phyloP scores from a whole-genome alignment of 768 basidiomycete genomes.

The Phylloporus sp. region DNA sequence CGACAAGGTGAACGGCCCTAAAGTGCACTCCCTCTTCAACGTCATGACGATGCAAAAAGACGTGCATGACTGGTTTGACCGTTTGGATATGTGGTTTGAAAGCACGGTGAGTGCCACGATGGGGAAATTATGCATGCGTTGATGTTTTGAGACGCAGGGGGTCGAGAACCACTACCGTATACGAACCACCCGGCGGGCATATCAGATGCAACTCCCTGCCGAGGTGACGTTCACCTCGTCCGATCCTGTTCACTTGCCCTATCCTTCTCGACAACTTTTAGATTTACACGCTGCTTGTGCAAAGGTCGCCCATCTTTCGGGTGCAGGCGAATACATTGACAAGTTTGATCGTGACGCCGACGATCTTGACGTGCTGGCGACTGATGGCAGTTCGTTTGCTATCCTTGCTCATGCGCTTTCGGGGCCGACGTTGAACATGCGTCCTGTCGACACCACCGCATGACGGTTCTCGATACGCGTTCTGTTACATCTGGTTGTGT shows the following conservation, averaged over 20 bases:
- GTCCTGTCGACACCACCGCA: too few relatives aligned
- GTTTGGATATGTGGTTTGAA: constrained; percentile 4
- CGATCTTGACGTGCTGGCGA: not conserved
- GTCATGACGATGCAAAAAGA: not conserved
- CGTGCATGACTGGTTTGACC: constrained; percentile 1
- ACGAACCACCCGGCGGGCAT: not conserved
- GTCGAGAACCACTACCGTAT: too few relatives aligned
- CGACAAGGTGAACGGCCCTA: not conserved
- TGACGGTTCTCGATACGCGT: too few relatives aligned
- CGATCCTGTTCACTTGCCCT: constrained; percentile 7
- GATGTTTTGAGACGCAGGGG: too few relatives aligned
- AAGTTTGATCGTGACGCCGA: constrained; percentile 6
- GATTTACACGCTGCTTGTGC: constrained; percentile 21
- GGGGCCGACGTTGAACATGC: too few relatives aligned
- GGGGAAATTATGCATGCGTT: too few relatives aligned
- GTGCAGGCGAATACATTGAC: constrained; percentile 18
- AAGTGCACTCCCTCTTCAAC: constrained; percentile 8
- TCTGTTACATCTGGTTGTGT: too few relatives aligned
- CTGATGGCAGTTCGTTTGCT: constrained; percentile 1
- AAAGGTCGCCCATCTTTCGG: constrained; percentile 26
- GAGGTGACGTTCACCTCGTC: constrained; percentile 1
- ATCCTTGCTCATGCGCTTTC: not conserved
- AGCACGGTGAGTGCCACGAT: not conserved
- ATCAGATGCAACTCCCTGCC: not conserved
- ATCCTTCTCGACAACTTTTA: constrained; percentile 12